Evolutionary conservation across 257 asterid genomes (phyloP).

Genomic region (Cordia subcordata): DNA sequence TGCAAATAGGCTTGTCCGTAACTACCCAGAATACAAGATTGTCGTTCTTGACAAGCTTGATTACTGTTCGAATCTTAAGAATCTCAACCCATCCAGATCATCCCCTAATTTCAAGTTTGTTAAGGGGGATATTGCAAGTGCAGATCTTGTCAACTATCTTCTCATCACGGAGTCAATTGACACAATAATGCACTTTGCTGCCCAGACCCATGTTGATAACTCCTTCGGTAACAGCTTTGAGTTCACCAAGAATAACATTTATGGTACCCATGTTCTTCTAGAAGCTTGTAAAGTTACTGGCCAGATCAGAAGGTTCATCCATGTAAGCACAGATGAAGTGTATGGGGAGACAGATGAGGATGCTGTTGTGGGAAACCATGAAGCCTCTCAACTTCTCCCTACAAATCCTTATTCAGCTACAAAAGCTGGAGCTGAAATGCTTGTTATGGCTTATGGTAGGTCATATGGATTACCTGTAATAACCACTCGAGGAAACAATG

Average conservation of each 20-base stretch:
- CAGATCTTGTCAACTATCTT: slow-evolving; percentile 26
- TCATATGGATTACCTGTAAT: slow-evolving; percentile 46
- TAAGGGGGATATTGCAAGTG: slow-evolving; percentile 40
- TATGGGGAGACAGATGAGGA: slow-evolving; percentile 51
- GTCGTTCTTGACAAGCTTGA: slow-evolving; percentile 47
- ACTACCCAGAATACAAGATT: slow-evolving; percentile 32
- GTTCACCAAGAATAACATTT: slow-evolving; percentile 37
- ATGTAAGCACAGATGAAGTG: slow-evolving; percentile 51
- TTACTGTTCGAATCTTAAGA: slow-evolving; percentile 37
- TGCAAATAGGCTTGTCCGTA: slow-evolving; percentile 31
- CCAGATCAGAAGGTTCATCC: slow-evolving; percentile 35
- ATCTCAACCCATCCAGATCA: slow-evolving; percentile 35
- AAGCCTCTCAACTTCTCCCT: slow-evolving; percentile 44
- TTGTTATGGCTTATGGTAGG: slow-evolving; percentile 43
- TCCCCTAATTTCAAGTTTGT: slow-evolving; percentile 38
- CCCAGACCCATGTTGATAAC: slow-evolving; percentile 43
- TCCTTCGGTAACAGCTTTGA: slow-evolving; percentile 41
- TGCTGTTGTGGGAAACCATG: slow-evolving; percentile 38
- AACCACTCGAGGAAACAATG: slow-evolving; percentile 48
- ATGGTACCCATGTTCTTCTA: slow-evolving; percentile 38
- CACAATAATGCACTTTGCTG: slow-evolving; percentile 47
- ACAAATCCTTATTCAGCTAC: slow-evolving; percentile 51
- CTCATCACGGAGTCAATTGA: slow-evolving; percentile 39
- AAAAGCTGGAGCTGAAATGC: slow-evolving; percentile 55
- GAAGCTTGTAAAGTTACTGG: slow-evolving; percentile 38